Evolutionary conservation across 2,329 filamentous ascomycete species (phyloP), one percentile per base, ranked within the genome.

Genomic region (Diaporthe ampelina): DNA sequence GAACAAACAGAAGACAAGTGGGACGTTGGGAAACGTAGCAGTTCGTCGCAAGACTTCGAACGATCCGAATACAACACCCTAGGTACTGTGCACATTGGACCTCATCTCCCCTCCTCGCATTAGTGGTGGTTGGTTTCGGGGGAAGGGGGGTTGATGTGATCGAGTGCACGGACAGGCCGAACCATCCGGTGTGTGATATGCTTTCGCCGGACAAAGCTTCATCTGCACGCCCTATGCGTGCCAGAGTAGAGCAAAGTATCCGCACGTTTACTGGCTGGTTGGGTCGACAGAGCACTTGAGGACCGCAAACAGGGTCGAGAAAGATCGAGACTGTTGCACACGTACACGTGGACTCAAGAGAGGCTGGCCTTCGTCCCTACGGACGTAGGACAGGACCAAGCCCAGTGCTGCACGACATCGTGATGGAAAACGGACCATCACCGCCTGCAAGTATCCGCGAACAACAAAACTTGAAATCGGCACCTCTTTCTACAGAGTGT

Each of bases 131-230:
- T 50, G 43, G 43, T 24, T 9, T 59, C 19, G 57, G 6, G 19
- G 57, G 57, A 19, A 19, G 43, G 57, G 57, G 32, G 17, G 17
- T 17, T 19, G 17, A 35, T 19, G 59, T 65, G 45, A 50, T 35
- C 45, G 32, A 67, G 63, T 10, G 63, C 63, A 67, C 63, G 45
- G 45, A 67, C 63, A 67, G 48, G 32, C 45, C 45, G 45, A 24
- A 52, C 45, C 45, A 52, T 52, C 63, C 63, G 63, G 63, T 37
- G 17, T 26, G 10, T 24, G 21, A 37, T 59, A 70, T 37, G 48
- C 68, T 70, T 48, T 17, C 40, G 45, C 63, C 29, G 45, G 63
- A 37, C 29, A 67, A 67, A 67, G 63, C 63, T 67, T 67, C 26
- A 21, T 52, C 43, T 52, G 59, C 35, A 63, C n/a, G 8, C 40